Conservation (phyloP, 306 rosid genomes). For the Cucumis sativus region Cucumber_9930_V3 NC_026659.2:4713501-4714000, state of each 20-base stretch:
- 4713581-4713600: slow-evolving; percentile 25
- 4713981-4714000: slow-evolving; percentile 29
- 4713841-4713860: slow-evolving; percentile 13
- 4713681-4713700: background rate
- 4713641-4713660: slow-evolving; percentile 33
- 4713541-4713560: slow-evolving; percentile 29
- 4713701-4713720: too few species aligned
- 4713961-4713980: slow-evolving; percentile 20
- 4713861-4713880: background rate
- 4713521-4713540: slow-evolving; percentile 38
- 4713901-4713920: slow-evolving; percentile 11
- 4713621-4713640: slow-evolving; percentile 34
- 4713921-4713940: slow-evolving; percentile 12
- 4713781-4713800: slow-evolving; percentile 39
- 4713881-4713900: background rate
- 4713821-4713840: slow-evolving; percentile 33
- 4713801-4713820: slow-evolving; percentile 25
- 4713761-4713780: slow-evolving; percentile 12
- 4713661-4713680: background rate
- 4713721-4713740: too few species aligned
- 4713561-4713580: slow-evolving; percentile 17
- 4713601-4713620: slow-evolving; percentile 42
- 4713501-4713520: slow-evolving; percentile 19
- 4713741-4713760: too few species aligned
- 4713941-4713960: slow-evolving; percentile 23